phyloP scores from a whole-genome alignment of 164 flowering plant genomes.

The Taxillus chinensis region DNA sequence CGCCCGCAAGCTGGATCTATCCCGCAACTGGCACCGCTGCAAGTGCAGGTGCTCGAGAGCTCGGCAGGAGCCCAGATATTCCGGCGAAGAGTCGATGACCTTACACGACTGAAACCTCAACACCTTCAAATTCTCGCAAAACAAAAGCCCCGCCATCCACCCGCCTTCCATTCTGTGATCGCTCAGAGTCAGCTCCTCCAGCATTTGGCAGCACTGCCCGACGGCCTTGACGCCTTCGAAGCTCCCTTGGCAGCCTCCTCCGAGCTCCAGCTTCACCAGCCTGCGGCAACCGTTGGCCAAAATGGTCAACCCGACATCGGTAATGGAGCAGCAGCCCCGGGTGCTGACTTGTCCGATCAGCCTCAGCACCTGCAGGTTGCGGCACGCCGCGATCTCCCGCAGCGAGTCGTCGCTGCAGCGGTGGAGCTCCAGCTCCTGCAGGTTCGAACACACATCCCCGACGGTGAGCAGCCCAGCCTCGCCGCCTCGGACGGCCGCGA shows the following conservation, averaged over 20 bases:
- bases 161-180: conserved; percentile 5
- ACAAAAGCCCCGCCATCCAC: background rate
- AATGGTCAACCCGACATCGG: background rate
- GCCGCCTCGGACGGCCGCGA: background rate
- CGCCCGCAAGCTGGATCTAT: background rate
- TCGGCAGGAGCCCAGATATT: background rate
- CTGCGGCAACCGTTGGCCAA: background rate
- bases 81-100: background rate
- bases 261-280: background rate
- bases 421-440: conserved; percentile 1
- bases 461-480: background rate
- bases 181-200: background rate
- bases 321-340: background rate
- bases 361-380: background rate
- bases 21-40: background rate
- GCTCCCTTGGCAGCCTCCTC: background rate
- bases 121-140: conserved; percentile 3
- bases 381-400: background rate
- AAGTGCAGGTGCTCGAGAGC: conserved; percentile 1
- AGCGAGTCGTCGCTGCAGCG: background rate
- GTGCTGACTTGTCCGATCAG: background rate
- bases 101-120: conserved; percentile 4
- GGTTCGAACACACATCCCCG: background rate
- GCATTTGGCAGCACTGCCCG: conserved; percentile 4
- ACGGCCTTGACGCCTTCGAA: conserved; percentile 1